Conservation (phyloP, 176 grass and related monocot genomes). For the Ampelocalamus luodianensis region DNA sequence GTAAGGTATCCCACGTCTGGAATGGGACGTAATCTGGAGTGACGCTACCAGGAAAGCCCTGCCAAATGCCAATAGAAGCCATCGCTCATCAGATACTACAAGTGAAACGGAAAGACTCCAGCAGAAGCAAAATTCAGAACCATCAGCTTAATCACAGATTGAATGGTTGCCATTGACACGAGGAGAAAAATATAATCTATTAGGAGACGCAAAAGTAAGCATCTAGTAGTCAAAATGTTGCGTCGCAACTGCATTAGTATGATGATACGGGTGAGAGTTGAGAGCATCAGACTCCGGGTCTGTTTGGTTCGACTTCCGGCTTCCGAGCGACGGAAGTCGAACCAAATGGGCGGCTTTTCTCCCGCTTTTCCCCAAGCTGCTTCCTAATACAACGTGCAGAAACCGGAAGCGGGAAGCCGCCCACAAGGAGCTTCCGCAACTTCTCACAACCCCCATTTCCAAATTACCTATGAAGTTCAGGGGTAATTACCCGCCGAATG, state of each 20-base stretch:
- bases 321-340: too few species aligned
- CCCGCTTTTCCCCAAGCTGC: too few species aligned
- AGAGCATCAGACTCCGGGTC: not conserved
- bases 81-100: not conserved
- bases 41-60: conserved; percentile 84
- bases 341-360: too few species aligned
- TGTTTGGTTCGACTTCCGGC: too few species aligned
- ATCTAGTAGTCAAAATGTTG: not conserved
- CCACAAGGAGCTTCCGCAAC: too few species aligned
- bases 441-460: too few species aligned
- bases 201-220: not conserved
- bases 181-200: not conserved
- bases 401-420: too few species aligned
- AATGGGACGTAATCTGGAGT: conserved; percentile 91
- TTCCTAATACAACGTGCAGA: too few species aligned
- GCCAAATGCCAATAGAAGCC: conserved; percentile 38
- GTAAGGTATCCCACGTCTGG: conserved; percentile 92
- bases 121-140: not conserved
- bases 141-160: not conserved
- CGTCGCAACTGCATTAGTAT: not conserved
- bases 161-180: not conserved
- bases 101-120: not conserved
- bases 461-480: too few species aligned
- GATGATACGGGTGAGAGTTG: not conserved
- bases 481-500: too few species aligned